Conservation (phyloP, 1,284 basidiomycete genomes). For the Fomitiporia mediterranea region DNA sequence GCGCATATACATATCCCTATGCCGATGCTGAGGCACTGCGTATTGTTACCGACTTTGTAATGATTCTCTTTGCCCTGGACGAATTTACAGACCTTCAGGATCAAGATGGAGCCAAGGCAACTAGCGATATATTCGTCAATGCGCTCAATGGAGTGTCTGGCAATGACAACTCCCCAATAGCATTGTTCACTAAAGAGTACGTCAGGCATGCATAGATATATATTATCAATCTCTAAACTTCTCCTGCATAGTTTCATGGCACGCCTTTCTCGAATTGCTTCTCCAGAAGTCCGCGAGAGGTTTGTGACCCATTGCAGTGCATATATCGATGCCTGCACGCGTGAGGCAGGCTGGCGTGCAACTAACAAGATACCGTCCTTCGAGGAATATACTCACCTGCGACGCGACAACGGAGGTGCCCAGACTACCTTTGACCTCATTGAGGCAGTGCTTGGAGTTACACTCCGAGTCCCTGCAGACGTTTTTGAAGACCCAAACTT, state of each 20-base stretch:
- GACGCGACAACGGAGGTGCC: conserved; percentile 38
- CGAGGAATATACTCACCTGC: conserved; percentile 31
- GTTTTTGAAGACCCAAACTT: conserved; percentile 34
- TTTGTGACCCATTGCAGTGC: conserved; percentile 33
- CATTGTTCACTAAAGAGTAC: conserved; percentile 12
- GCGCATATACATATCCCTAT: conserved; percentile 58
- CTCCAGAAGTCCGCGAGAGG: conserved; percentile 22
- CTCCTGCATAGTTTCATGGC: conserved; percentile 9
- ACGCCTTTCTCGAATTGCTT: neutral
- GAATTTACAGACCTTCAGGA: conserved; percentile 66
- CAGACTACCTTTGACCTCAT: conserved; percentile 38
- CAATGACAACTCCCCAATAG: conserved; percentile 43
- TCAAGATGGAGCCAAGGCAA: conserved; percentile 47
- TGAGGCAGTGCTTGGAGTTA: conserved; percentile 35
- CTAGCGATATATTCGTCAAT: conserved; percentile 50
- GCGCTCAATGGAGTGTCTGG: conserved; percentile 46
- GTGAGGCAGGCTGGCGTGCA: conserved; percentile 35
- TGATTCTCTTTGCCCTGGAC: conserved; percentile 62
- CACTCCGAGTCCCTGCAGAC: conserved; percentile 37
- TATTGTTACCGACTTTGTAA: conserved; percentile 59
- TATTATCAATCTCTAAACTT: conserved; percentile 1
- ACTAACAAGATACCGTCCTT: conserved; percentile 30
- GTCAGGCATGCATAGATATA: neutral
- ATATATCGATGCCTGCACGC: conserved; percentile 35
- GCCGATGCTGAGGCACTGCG: conserved; percentile 53